Evolutionary conservation across 495 filamentous ascomycete species (phyloP), one percentile per base, ranked within the genome.

Genomic region (Friedmanniomyces endolithicus): DNA sequence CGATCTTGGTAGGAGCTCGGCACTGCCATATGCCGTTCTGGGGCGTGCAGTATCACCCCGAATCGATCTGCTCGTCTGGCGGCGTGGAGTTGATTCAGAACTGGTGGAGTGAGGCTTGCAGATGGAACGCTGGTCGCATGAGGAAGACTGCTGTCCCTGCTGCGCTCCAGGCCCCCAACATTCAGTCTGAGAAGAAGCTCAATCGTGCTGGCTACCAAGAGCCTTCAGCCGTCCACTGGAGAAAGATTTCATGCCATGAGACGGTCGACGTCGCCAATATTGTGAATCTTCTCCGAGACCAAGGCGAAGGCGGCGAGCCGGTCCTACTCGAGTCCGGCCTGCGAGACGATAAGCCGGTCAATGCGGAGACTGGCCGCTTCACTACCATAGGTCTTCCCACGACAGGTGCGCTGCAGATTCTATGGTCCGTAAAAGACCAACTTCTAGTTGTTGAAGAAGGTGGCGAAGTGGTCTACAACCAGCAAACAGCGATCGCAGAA

Each of bases 41-140:
- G 82, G 92, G 84, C 0, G 71, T 98, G 33, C 92, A 98, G 63
- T 97, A 90, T 65, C 92, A 98, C 64, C 90, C 90, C 0, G 92
- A 98, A 66, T 94, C 87, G 0, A 84, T 94, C 59, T 95, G 90
- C 64, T 94, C 92, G 4, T 79, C 79, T 48, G 77, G 80, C 29
- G 85, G 87, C 29, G 76, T 73, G 24, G 66, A 71, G 34, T 71
- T 96, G 29, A 74, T 96, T 24, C 62, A 68, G 43, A 87, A 85
- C 57, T 98, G 90, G 87, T 95, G 88, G 75, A 61, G 51, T 3
- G 64, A 74, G 57, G 81, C 81, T 4, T 56, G 69, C 51, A 56
- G 54, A 48, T 88, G 81, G 82, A 80, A 52, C 20, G 34, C 16
- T 8, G 24, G 11, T 7, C 44, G 45, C 6, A 16, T 7, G 29